Conservation (phyloP, 2,329 filamentous ascomycete genomes). For the Ascocoryne sarcoides region DNA sequence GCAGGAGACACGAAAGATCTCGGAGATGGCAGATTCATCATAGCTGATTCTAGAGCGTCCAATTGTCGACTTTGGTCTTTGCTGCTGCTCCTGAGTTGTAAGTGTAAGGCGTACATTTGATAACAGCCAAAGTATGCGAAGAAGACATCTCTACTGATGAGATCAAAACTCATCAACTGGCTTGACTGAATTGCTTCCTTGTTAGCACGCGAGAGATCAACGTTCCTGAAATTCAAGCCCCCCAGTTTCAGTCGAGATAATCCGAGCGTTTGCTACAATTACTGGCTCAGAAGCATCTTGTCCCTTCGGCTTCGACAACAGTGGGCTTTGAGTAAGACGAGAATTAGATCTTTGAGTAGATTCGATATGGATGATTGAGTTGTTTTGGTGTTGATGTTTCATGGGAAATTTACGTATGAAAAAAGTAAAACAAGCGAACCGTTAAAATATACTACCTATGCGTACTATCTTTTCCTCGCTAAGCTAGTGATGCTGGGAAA, state of each 20-base stretch:
- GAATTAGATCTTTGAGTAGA: too few relatives aligned
- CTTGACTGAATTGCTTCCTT: too few relatives aligned
- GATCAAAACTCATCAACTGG: slow-evolving; percentile 16
- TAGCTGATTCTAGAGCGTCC: slow-evolving; percentile 16
- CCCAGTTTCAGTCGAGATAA: slow-evolving; percentile 17
- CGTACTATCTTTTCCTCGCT: too few relatives aligned
- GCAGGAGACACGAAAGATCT: slow-evolving; percentile 11
- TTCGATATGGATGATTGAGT: too few relatives aligned
- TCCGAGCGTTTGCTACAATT: slow-evolving; percentile 15
- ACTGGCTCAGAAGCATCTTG: slow-evolving; percentile 25
- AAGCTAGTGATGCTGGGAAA: too few relatives aligned
- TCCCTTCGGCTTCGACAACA: too few relatives aligned
- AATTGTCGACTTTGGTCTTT: slow-evolving; percentile 15
- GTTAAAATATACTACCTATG: too few relatives aligned
- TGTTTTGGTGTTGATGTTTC: too few relatives aligned
- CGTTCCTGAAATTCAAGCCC: slow-evolving; percentile 17
- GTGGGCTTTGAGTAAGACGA: too few relatives aligned
- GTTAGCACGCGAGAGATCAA: slow-evolving; percentile 17
- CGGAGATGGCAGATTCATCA: slow-evolving; percentile 17
- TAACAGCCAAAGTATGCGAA: slow-evolving; percentile 14
- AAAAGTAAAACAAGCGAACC: too few relatives aligned
- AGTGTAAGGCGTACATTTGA: slow-evolving; percentile 14
- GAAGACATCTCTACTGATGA: slow-evolving; percentile 17
- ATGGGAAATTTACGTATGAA: too few relatives aligned
- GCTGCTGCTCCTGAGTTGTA: slow-evolving; percentile 15